These are phyloP conservation scores for Uromyces viciae-fabae DNA, from an alignment of 1,284 basidiomycete genomes.

Conservation along the genomic window DNA sequence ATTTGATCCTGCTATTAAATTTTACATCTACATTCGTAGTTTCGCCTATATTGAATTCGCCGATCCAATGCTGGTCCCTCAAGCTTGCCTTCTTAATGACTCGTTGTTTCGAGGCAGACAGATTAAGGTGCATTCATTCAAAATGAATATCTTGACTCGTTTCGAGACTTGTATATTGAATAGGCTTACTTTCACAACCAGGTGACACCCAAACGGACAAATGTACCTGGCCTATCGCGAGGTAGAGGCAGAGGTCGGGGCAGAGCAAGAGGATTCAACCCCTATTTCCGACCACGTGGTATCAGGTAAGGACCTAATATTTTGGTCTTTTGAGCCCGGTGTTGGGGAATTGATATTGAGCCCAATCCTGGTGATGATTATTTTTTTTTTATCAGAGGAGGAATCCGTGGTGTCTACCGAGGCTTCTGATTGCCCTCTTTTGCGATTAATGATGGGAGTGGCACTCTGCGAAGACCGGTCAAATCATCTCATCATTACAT, in stretches of 20 bases:
- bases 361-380: background rate
- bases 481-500: background rate
- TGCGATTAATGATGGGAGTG: background rate
- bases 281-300: conserved; percentile 41
- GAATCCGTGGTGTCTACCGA: conserved; percentile 37
- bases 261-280: conserved; percentile 36
- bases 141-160: conserved; percentile 21
- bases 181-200: conserved; percentile 52
- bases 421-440: conserved; percentile 30
- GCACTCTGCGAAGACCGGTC: background rate
- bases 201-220: conserved; percentile 89
- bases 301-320: conserved; percentile 13
- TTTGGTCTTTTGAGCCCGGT: background rate
- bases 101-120: conserved; percentile 86
- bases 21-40: conserved; percentile 57
- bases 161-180: conserved; percentile 1
- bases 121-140: conserved; percentile 68
- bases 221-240: conserved; percentile 72
- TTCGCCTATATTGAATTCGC: conserved; percentile 99
- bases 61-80: conserved; percentile 85
- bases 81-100: conserved; percentile 91
- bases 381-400: background rate
- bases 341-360: background rate
- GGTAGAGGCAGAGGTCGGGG: conserved; percentile 54
- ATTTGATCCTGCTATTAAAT: background rate